Evolutionary conservation across 2,329 filamentous ascomycete species (phyloP).

Genomic region (Graphiopsis chlorocephala): DNA sequence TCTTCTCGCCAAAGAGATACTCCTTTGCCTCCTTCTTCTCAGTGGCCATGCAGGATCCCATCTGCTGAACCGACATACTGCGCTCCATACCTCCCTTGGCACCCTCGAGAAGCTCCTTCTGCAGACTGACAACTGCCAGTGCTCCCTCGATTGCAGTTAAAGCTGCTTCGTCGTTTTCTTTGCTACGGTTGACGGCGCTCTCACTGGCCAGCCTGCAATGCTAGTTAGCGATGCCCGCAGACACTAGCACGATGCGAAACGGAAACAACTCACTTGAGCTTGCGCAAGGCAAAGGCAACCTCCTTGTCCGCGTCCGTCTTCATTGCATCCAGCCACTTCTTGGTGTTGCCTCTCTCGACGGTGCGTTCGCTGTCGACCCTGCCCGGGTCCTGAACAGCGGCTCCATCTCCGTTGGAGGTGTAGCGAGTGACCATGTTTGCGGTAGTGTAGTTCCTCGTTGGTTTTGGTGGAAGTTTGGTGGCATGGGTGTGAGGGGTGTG

Average conservation of each 20-base stretch:
- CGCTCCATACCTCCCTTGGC: background rate
- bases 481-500: background rate
- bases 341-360: background rate
- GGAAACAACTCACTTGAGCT: background rate
- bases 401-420: background rate
- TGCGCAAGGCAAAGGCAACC: too few relatives aligned
- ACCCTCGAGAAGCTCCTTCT: background rate
- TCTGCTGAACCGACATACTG: background rate
- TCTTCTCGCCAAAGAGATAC: background rate
- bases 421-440: background rate
- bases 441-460: background rate
- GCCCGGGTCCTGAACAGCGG: background rate
- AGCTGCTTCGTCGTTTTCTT: background rate
- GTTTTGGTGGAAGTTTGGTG: background rate
- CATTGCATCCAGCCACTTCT: background rate
- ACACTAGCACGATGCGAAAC: background rate
- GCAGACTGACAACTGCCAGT: background rate
- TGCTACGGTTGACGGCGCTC: background rate
- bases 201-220: background rate
- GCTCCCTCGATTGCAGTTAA: background rate
- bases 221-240: background rate
- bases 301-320: background rate
- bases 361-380: background rate
- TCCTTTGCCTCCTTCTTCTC: background rate
- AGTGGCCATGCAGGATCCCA: background rate